Percentiles rank a stretch among this genome's conserved stretches.
Conservation (phyloP, 805 yeast genomes). For the Cyberlindnera subsufficiens region DNA sequence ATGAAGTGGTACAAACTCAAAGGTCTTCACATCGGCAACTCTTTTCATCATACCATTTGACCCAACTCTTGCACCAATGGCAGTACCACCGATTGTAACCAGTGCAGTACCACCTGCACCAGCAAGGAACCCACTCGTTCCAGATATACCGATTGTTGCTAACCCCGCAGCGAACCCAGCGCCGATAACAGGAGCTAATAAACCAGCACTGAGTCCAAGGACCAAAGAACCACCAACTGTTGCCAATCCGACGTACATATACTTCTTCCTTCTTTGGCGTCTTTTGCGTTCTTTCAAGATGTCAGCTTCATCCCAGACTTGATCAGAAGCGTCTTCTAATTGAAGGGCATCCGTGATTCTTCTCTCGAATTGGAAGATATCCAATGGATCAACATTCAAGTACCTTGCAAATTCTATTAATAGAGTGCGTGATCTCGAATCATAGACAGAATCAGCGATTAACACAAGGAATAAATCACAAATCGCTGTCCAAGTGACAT, state of each 20-base stretch:
- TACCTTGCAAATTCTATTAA: slow-evolving; percentile 59
- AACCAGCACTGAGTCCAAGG: slow-evolving; percentile 90
- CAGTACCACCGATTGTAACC: slow-evolving; percentile 87
- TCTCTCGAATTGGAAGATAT: slow-evolving; percentile 83
- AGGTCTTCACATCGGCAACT: slow-evolving; percentile 88
- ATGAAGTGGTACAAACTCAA: slow-evolving; percentile 89
- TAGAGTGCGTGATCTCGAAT: slow-evolving; percentile 81
- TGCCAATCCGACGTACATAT: slow-evolving; percentile 89
- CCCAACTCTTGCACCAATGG: slow-evolving; percentile 89
- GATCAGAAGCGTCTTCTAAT: slow-evolving; percentile 75
- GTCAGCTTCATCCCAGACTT: slow-evolving; percentile 66
- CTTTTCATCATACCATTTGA: slow-evolving; percentile 77
- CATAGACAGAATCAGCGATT: slow-evolving; percentile 80
- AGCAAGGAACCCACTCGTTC: slow-evolving; percentile 89
- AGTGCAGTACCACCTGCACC: slow-evolving; percentile 96
- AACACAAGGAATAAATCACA: slow-evolving; percentile 85
- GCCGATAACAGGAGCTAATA: slow-evolving; percentile 95
- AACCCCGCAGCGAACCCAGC: slow-evolving; percentile 98
- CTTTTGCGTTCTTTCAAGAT: slow-evolving; percentile 69
- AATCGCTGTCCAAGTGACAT: slow-evolving; percentile 87
- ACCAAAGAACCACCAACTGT: slow-evolving; percentile 95
- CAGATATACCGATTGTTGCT: slow-evolving; percentile 88
- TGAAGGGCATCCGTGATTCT: slow-evolving; percentile 87
- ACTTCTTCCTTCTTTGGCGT: slow-evolving; percentile 55
- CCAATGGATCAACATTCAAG: slow-evolving; percentile 55